These are phyloP conservation scores for Leccinellum albellum DNA, from an alignment of 768 basidiomycete genomes.

Conservation along the genomic window DNA sequence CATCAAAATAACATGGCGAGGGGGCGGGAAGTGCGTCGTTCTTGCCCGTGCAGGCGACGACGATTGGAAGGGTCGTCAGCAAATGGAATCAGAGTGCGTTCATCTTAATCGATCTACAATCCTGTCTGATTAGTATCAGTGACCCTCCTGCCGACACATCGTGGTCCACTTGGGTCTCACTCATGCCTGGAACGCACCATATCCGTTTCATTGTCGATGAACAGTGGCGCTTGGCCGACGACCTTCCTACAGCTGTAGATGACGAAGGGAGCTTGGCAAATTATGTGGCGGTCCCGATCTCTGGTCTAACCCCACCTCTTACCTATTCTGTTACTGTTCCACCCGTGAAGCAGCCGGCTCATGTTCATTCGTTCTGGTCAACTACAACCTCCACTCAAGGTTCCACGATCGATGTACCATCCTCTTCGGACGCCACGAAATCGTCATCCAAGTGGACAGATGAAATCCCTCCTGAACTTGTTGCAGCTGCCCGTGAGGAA, in stretches of 20 bases:
- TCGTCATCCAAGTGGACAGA: conserved; percentile 60
- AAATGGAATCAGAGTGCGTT: conserved; percentile 63
- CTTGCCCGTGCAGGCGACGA: conserved; percentile 72
- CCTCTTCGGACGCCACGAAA: conserved; percentile 28
- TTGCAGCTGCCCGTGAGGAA: conserved; percentile 79
- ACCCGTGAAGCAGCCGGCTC: conserved; percentile 23
- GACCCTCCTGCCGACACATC: conserved; percentile 33
- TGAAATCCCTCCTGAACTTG: conserved; percentile 72
- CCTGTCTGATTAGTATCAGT: conserved; percentile 21
- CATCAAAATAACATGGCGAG: conserved; percentile 62
- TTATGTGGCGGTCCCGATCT: conserved; percentile 62
- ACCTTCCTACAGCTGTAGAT: conserved; percentile 85
- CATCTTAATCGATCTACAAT: conserved; percentile 4
- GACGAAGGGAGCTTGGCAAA: conserved; percentile 94
- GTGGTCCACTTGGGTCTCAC: conserved; percentile 41
- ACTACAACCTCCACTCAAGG: conserved; percentile 33
- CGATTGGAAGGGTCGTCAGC: conserved; percentile 67
- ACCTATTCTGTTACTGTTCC: conserved; percentile 34
- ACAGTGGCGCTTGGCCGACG: conserved; percentile 72
- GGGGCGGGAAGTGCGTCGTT: conserved; percentile 59
- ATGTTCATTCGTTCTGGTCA: conserved; percentile 44
- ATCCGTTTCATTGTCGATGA: conserved; percentile 95
- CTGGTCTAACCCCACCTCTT: conserved; percentile 31
- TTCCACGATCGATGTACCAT: conserved; percentile 27
- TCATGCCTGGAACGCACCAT: conserved; percentile 89